Conservation (phyloP, 179 eudicot genomes). For the Monotropa hypopitys region DNA sequence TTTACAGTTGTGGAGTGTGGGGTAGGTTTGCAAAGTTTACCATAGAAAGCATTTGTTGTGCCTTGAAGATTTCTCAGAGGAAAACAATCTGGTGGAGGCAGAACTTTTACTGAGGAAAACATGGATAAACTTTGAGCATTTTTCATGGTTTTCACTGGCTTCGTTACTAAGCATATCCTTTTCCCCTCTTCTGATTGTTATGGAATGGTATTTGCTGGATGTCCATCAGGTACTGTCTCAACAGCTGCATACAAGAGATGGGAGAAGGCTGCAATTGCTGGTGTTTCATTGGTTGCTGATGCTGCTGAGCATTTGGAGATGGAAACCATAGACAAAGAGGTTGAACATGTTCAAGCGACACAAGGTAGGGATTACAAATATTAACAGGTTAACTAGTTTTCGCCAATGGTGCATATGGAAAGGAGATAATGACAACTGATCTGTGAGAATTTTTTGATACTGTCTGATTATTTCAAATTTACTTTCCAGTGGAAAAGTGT, state of each 20-base stretch:
- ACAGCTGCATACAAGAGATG: slow-evolving; percentile 72
- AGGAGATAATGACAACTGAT: background rate
- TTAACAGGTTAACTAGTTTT: slow-evolving; percentile 7
- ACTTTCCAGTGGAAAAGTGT: slow-evolving; percentile 18
- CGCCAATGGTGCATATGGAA: slow-evolving; percentile 19
- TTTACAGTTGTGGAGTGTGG: background rate
- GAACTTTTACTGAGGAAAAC: background rate
- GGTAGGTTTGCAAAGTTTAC: background rate
- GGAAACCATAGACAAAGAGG: slow-evolving; percentile 38
- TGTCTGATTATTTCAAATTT: slow-evolving; percentile 2
- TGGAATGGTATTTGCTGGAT: slow-evolving; percentile 7
- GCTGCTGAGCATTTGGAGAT: slow-evolving; percentile 98
- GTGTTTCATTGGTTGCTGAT: slow-evolving; percentile 95
- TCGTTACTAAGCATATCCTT: background rate
- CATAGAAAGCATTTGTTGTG: background rate
- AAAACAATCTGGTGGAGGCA: background rate
- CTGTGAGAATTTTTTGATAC: background rate
- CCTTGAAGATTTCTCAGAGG: background rate
- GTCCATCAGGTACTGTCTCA: slow-evolving; percentile 33
- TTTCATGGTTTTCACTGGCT: background rate
- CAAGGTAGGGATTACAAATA: slow-evolving; percentile 14
- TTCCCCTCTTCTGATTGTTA: background rate
- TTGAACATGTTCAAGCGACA: slow-evolving; percentile 26
- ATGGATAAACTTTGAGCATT: background rate
- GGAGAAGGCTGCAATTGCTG: slow-evolving; percentile 98